phyloP scores from a whole-genome alignment of 257 asterid species.

The Verbena officinalis region DNA sequence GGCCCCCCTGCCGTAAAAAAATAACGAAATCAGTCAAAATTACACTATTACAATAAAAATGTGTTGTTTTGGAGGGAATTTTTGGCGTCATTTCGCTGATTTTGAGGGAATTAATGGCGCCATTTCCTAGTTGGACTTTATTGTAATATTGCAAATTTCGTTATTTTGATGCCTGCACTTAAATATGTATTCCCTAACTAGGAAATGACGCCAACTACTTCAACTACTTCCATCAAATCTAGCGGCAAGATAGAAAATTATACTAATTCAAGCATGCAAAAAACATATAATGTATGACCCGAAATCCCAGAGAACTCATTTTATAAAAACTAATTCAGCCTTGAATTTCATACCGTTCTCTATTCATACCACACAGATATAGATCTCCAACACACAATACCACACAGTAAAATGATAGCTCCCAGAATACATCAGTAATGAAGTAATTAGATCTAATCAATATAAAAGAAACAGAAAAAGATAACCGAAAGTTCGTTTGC shows the following conservation, averaged over 20 bases:
- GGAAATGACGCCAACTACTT: too few species aligned
- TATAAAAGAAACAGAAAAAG: neutral
- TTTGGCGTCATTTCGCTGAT: too few species aligned
- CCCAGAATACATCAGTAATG: neutral
- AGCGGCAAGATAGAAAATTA: neutral
- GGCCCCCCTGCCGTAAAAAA: too few species aligned
- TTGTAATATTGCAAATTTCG: too few species aligned
- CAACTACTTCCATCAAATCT: slow-evolving; percentile 13
- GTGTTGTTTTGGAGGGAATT: too few species aligned
- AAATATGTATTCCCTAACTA: too few species aligned
- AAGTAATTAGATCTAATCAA: slow-evolving; percentile 17
- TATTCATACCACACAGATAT: neutral
- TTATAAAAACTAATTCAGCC: neutral
- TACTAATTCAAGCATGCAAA: neutral
- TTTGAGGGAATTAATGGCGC: too few species aligned
- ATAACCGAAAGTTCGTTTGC: slow-evolving; percentile 2
- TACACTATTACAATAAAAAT: too few species aligned
- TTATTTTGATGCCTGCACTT: too few species aligned
- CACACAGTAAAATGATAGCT: neutral
- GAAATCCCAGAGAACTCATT: neutral
- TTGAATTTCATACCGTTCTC: neutral
- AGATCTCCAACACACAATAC: slow-evolving; percentile 2
- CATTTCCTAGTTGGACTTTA: too few species aligned
- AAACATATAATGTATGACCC: neutral
- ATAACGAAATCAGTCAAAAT: too few species aligned